Evolutionary conservation across 257 asterid species (phyloP).

Genomic region (Misopates orontium): DNA sequence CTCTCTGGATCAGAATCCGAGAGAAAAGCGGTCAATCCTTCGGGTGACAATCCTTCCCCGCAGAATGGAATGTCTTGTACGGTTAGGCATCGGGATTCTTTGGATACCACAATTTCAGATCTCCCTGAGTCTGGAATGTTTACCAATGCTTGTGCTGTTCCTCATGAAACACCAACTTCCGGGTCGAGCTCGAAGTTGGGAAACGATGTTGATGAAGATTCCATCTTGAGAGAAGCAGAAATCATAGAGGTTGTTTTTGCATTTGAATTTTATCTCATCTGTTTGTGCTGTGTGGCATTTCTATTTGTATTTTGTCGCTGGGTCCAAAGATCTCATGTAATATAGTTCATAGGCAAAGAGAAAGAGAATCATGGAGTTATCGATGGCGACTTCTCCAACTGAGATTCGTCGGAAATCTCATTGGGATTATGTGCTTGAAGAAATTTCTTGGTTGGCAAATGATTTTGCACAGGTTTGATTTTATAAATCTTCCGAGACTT

Average conservation of each 20-base stretch:
- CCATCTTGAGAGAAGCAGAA: slow-evolving; percentile 81
- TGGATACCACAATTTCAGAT: slow-evolving; percentile 36
- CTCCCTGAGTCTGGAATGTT: slow-evolving; percentile 37
- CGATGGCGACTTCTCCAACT: slow-evolving; percentile 40
- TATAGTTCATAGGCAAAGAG: slow-evolving; percentile 75
- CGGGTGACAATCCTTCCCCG: slow-evolving; percentile 31
- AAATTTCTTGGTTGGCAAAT: slow-evolving; percentile 97
- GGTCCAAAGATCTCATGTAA: slow-evolving; percentile 44
- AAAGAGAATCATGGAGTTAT: slow-evolving; percentile 69
- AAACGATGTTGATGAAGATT: slow-evolving; percentile 65
- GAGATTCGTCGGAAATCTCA: slow-evolving; percentile 57
- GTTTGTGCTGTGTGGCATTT: slow-evolving; percentile 30
- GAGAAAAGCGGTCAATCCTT: slow-evolving; percentile 27
- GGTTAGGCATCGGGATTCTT: slow-evolving; percentile 35
- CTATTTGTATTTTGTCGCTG: slow-evolving; percentile 27
- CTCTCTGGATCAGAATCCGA: slow-evolving; percentile 45
- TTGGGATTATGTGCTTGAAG: slow-evolving; percentile 95
- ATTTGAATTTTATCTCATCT: slow-evolving; percentile 25
- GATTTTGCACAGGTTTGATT: slow-evolving; percentile 92
- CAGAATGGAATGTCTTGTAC: slow-evolving; percentile 37
- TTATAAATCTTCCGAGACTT: slow-evolving; percentile 18
- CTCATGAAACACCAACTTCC: slow-evolving; percentile 41
- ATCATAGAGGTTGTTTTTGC: slow-evolving; percentile 67
- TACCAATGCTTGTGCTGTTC: slow-evolving; percentile 35
- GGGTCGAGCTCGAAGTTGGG: slow-evolving; percentile 35